Conservation (phyloP, 169 alveolate genomes). For the Eimeria praecox region DNA sequence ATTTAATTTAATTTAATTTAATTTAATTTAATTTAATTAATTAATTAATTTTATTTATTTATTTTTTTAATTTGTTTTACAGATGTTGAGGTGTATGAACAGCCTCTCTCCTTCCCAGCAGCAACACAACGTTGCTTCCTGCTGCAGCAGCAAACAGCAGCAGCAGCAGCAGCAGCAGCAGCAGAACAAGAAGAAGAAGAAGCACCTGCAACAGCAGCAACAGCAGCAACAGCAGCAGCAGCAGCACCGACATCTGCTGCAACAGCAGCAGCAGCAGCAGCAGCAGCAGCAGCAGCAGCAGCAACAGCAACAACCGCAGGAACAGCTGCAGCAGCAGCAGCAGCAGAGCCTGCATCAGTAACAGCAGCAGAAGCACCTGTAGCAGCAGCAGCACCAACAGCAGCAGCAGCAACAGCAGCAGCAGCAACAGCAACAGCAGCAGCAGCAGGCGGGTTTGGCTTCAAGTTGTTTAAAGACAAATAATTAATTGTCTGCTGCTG, state of each 20-base stretch:
- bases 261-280: neutral
- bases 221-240: conserved; percentile 57
- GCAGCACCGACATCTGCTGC: neutral
- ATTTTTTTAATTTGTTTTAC: neutral
- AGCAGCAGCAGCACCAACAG: neutral
- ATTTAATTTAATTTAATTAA: too few relatives aligned
- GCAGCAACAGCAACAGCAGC: neutral
- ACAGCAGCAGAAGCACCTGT: neutral
- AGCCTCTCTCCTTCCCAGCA: neutral
- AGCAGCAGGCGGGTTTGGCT: neutral
- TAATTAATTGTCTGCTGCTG: too few relatives aligned
- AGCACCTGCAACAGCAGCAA: too few relatives aligned
- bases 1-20: too few relatives aligned
- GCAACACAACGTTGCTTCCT: too few relatives aligned
- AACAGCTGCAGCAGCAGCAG: neutral
- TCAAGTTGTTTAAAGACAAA: neutral
- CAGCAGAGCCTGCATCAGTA: too few relatives aligned
- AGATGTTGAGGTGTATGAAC: neutral
- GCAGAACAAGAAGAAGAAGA: too few relatives aligned
- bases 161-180: too few relatives aligned
- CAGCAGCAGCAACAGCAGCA: too few relatives aligned
- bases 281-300: conserved; percentile 40
- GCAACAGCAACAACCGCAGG: conserved; percentile 16
- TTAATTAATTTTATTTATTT: too few relatives aligned
- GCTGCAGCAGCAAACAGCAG: too few relatives aligned